Percentiles rank a stretch among this genome's conserved stretches.
Evolutionary conservation across 345 rosid species (phyloP).

Genomic region (Syzygium oleosum): DNA sequence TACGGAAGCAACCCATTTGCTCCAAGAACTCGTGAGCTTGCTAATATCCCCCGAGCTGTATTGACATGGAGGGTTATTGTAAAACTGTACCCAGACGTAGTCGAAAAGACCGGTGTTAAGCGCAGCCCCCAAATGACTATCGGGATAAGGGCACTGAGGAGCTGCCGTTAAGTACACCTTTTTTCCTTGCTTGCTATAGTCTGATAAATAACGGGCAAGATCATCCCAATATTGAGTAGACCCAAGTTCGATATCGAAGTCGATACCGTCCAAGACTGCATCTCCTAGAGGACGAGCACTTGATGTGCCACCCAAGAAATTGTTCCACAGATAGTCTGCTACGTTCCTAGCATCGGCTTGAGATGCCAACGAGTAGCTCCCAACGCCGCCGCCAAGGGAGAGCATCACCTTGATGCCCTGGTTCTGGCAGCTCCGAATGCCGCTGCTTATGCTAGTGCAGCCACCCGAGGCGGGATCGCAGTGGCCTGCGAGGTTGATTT

Average conservation of each 20-base stretch:
- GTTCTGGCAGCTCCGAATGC: slow-evolving; percentile 28
- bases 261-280: slow-evolving; percentile 47
- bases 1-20: slow-evolving; percentile 36
- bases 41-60: slow-evolving; percentile 22
- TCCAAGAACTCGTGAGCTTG: slow-evolving; percentile 34
- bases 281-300: slow-evolving; percentile 34
- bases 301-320: slow-evolving; percentile 1
- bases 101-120: slow-evolving; percentile 42
- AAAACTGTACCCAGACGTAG: slow-evolving; percentile 51
- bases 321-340: slow-evolving; percentile 5
- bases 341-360: slow-evolving; percentile 28
- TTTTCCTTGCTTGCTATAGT: slow-evolving; percentile 12
- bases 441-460: slow-evolving; percentile 21
- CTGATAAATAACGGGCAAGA: slow-evolving; percentile 28
- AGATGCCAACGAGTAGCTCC: slow-evolving; percentile 34
- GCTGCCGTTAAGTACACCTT: slow-evolving; percentile 53
- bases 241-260: slow-evolving; percentile 45
- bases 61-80: slow-evolving; percentile 49
- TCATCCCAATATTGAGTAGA: slow-evolving; percentile 30
- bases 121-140: slow-evolving; percentile 33
- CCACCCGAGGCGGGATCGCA: slow-evolving; percentile 33
- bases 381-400: slow-evolving; percentile 43
- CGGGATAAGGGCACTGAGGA: slow-evolving; percentile 61
- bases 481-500: slow-evolving; percentile 51
- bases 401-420: slow-evolving; percentile 48